Evolutionary conservation across 805 yeast species (phyloP).

Genomic region (Nakazawaea ishiwadae): DNA sequence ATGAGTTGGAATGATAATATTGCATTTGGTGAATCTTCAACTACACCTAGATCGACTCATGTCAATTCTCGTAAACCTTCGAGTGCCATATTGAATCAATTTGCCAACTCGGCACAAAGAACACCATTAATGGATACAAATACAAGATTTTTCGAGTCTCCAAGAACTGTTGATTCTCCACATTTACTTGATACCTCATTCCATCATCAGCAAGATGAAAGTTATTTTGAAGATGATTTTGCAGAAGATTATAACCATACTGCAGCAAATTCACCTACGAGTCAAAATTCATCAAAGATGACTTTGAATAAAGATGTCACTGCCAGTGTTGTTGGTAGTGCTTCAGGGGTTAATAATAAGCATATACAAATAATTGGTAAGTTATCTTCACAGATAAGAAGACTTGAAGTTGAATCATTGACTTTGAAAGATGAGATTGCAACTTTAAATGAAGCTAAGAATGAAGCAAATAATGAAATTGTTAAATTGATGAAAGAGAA

Average conservation of each 20-base stretch:
- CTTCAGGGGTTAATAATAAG: conserved; percentile 4
- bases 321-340: conserved; percentile 1
- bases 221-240: conserved; percentile 2
- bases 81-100: conserved; percentile 7
- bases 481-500: conserved; percentile 51
- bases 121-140: conserved; percentile 4
- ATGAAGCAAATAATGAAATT: conserved; percentile 64
- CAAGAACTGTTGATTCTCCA: not conserved
- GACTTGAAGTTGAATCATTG: conserved; percentile 73
- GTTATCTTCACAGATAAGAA: conserved; percentile 70
- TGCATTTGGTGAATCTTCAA: conserved; percentile 43
- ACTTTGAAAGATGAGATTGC: conserved; percentile 60
- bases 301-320: conserved; percentile 6
- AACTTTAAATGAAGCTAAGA: conserved; percentile 51
- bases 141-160: conserved; percentile 9
- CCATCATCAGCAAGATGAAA: conserved; percentile 3
- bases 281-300: conserved; percentile 8
- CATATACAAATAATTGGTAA: conserved; percentile 65
- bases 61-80: conserved; percentile 8
- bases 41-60: conserved; percentile 31
- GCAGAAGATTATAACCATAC: conserved; percentile 5
- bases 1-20: conserved; percentile 28
- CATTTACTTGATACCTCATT: conserved; percentile 1
- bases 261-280: conserved; percentile 7
- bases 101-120: not conserved